A percentile compares a stretch with the other conserved stretches of the same genome.
phyloP scores from a whole-genome alignment of 495 filamentous ascomycete genomes.

The Penicillium longicatenatum region DNA sequence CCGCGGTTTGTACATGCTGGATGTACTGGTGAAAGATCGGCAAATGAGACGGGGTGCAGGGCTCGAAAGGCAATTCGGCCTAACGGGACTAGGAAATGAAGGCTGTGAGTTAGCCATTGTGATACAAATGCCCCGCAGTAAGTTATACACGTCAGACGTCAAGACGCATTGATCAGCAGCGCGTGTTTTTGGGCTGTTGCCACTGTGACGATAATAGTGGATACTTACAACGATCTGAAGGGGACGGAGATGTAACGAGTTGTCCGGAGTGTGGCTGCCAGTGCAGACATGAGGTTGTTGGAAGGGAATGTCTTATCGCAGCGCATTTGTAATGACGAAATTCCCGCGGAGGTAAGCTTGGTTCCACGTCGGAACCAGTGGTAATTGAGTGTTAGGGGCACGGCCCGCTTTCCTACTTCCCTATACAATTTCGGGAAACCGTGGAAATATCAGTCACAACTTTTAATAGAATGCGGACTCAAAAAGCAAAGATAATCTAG shows the following conservation, averaged over 20 bases:
- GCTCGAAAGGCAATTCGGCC: neutral
- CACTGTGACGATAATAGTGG: constrained; percentile 10
- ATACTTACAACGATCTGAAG: constrained; percentile 8
- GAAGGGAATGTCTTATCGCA: neutral
- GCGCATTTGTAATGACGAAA: constrained; percentile 5
- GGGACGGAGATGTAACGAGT: neutral
- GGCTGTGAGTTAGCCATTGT: constrained; percentile 6
- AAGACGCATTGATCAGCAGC: neutral
- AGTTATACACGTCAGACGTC: constrained; percentile 2
- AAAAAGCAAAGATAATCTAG: no score
- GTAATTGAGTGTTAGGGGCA: neutral
- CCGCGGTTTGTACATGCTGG: constrained; percentile 30
- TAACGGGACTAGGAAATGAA: constrained; percentile 3
- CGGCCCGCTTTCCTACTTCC: neutral
- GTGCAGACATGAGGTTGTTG: neutral
- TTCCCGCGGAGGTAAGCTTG: neutral
- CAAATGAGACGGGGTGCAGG: neutral
- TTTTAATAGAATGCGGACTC: no score
- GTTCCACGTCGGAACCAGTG: neutral
- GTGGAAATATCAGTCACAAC: neutral
- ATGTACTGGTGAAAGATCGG: constrained; percentile 26
- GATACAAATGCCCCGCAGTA: constrained; percentile 4
- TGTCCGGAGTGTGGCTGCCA: neutral
- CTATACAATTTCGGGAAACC: neutral
- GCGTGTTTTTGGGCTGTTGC: neutral